phyloP scores from a whole-genome alignment of 768 basidiomycete species.

The Mycena crocata region DNA sequence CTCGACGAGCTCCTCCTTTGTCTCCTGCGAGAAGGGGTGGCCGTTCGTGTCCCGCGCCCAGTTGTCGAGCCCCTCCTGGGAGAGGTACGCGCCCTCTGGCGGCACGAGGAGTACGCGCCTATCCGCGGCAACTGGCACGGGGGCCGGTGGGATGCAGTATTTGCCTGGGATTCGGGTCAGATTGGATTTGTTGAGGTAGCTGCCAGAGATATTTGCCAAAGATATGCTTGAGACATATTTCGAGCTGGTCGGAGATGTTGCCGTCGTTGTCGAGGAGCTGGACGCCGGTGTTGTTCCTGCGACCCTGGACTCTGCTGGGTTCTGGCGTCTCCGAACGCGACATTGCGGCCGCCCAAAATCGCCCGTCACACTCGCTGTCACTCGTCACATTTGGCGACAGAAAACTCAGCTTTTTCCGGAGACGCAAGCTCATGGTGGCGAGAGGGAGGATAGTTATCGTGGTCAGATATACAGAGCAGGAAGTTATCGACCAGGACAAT shows the following conservation, averaged over 20 bases:
- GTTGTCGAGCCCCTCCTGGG: slow-evolving; percentile 70
- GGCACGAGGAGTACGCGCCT: slow-evolving; percentile 56
- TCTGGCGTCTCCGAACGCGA: slow-evolving; percentile 53
- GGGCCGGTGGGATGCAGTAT: slow-evolving; percentile 69
- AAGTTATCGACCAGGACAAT: no score
- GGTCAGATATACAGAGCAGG: no score
- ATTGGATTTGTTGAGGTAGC: slow-evolving; percentile 62
- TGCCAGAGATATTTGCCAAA: background rate
- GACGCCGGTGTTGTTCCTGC: slow-evolving; percentile 61
- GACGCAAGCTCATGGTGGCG: no score
- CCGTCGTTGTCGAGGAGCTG: slow-evolving; percentile 80
- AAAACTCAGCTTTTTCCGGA: no score
- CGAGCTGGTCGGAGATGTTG: slow-evolving; percentile 71
- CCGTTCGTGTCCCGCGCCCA: slow-evolving; percentile 89
- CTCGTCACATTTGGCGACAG: no score
- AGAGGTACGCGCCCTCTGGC: slow-evolving; percentile 67
- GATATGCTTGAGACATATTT: slow-evolving; percentile 4
- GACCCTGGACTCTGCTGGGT: slow-evolving; percentile 68
- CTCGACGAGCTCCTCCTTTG: slow-evolving; percentile 81
- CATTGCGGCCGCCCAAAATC: background rate
- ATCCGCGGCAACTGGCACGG: slow-evolving; percentile 29
- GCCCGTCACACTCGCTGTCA: background rate
- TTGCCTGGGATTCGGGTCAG: slow-evolving; percentile 84
- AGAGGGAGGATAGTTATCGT: no score
- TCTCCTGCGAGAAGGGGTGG: slow-evolving; percentile 79